Base-by-base conservation (phyloP, 805 yeast genomes). In the Metschnikowia colocasiae region DNA sequence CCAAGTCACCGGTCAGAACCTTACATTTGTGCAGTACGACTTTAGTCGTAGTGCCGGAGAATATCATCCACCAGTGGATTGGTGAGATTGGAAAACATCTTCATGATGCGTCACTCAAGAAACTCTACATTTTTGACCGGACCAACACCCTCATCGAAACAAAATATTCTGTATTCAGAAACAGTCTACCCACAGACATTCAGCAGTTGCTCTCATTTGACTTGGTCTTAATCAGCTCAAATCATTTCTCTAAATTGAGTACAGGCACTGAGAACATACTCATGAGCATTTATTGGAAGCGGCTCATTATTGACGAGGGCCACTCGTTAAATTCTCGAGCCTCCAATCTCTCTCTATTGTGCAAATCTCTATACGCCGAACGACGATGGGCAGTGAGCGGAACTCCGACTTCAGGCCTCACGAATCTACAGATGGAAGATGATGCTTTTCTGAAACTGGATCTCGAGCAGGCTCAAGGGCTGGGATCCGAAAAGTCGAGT, bases 351-450 rank as follows among this genome's bases (percentile, higher is more conserved):
- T 82, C 79, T 6, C 57, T 62, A 7, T 58, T 80, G 29, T 80
- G 86, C 16, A 69, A 68, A 29, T 63, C 67, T 19, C 57, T 85
- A 39, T 60, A 64, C 40, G 77, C 78, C 7, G 91, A 84, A 56
- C 69, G 88, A 43, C 73, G 78, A 50, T 84, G 91, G 91, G 81
- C 83, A 0, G 87, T 84, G 1, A 80, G 86, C 0, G 90, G 91
- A 26, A 84, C 91, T 0, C 90, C 90, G 4, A 83, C 89, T 0
- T 75, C 85, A 0, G 91, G 91, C 0, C 64, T 84, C 44, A 82
- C 89, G 0, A 74, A 73, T 37, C 58, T 81, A 6, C 78, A 80
- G 52, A 75, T 82, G 70, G 70, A 70, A 43, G 37, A 40, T 23
- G 35, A 30, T 30, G 9, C 13, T 7, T 30, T n/a, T 23, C 19